Conservation (phyloP, 495 filamentous ascomycete species). For the Emericellopsis terricola region DNA sequence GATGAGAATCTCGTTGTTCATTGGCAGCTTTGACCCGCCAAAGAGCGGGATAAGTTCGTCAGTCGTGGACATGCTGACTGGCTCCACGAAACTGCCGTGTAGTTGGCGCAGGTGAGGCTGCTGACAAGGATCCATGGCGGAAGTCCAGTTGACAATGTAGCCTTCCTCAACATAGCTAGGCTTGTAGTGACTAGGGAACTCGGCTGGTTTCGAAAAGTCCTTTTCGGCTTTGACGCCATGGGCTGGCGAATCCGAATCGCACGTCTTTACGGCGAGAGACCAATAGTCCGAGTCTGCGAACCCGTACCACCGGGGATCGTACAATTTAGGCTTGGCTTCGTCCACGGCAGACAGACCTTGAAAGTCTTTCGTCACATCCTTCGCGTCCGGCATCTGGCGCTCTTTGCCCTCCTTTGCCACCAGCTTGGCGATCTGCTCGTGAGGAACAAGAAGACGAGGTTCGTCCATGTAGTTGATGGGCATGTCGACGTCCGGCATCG, state of each 20-base stretch:
- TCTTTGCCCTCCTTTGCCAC: constrained; percentile 27
- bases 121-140: constrained; percentile 40
- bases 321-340: constrained; percentile 9
- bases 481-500: constrained; percentile 49
- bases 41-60: constrained; percentile 51
- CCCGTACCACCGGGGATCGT: constrained; percentile 11
- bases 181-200: constrained; percentile 14
- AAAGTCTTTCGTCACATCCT: constrained; percentile 10
- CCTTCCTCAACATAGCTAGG: constrained; percentile 25
- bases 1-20: constrained; percentile 70
- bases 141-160: constrained; percentile 44
- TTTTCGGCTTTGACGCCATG: constrained; percentile 24
- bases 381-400: constrained; percentile 15
- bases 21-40: constrained; percentile 54
- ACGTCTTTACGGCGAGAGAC: constrained; percentile 25
- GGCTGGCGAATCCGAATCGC: constrained; percentile 36
- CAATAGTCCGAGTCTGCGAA: constrained; percentile 11
- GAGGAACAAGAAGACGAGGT: constrained; percentile 39
- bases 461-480: constrained; percentile 47
- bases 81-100: constrained; percentile 55
- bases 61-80: constrained; percentile 36
- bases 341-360: constrained; percentile 12
- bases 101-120: constrained; percentile 35
- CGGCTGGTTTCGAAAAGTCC: constrained; percentile 13
- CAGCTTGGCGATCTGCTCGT: constrained; percentile 36